Percentiles rank a stretch among this genome's conserved stretches.
Evolutionary conservation across 768 basidiomycete species (phyloP).

Genomic region (Panaeolus papilionaceus): DNA sequence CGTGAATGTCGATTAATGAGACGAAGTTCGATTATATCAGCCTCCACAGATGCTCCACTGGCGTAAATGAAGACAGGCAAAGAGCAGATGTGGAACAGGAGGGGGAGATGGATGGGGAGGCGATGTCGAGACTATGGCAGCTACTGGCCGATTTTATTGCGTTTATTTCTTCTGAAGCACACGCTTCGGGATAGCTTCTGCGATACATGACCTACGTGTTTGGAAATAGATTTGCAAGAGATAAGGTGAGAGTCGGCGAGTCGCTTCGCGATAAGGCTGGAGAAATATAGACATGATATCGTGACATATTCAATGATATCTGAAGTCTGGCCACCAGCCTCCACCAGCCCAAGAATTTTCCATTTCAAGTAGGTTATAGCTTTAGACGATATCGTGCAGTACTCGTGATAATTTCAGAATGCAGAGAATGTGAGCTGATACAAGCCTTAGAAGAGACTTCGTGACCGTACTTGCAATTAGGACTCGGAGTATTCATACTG

Average conservation of each 20-base stretch:
- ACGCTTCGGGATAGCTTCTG: neutral
- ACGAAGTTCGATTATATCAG: neutral
- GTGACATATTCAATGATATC: neutral
- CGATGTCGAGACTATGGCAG: neutral
- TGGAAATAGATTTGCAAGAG: neutral
- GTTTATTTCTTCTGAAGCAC: neutral
- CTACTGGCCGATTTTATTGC: conserved; percentile 1
- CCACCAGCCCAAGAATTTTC: neutral
- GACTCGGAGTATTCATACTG: too few relatives aligned
- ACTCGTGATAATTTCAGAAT: neutral
- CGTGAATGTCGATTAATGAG: neutral
- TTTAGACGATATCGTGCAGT: neutral
- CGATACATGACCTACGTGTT: neutral
- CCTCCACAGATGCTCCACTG: conserved; percentile 1
- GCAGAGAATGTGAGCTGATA: neutral
- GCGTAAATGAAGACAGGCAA: neutral
- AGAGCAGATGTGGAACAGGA: neutral
- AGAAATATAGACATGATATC: neutral
- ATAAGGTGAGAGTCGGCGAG: conserved; percentile 9
- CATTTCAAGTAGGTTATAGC: neutral
- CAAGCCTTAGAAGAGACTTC: too few relatives aligned
- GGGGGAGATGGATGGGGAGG: conserved; percentile 10
- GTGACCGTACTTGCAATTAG: too few relatives aligned
- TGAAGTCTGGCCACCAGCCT: neutral
- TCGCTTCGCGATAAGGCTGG: conserved; percentile 2